These are phyloP conservation scores for Blastobotrys muscicola DNA, from an alignment of 805 yeast species.

Conservation along the genomic window DNA sequence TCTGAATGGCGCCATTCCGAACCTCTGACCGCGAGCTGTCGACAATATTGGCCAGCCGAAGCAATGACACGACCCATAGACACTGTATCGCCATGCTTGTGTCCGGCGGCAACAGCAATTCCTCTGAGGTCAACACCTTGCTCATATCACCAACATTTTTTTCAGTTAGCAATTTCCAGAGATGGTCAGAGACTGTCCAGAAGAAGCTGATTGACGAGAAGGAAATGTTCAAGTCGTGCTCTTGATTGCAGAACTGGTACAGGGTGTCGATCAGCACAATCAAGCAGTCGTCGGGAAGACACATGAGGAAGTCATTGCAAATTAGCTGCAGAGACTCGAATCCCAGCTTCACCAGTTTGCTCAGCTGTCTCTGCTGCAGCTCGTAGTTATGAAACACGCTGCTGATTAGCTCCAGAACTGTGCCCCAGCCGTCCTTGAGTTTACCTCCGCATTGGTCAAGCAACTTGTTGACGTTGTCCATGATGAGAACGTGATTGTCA, in stretches of 20 bases:
- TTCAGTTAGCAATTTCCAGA: constrained; percentile 28
- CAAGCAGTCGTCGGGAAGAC: constrained; percentile 59
- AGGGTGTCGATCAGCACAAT: constrained; percentile 62
- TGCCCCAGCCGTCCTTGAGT: constrained; percentile 60
- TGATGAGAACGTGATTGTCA: constrained; percentile 37
- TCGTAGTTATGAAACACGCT: constrained; percentile 27
- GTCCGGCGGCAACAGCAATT: neutral
- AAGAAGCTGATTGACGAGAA: constrained; percentile 86
- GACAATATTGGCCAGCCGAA: constrained; percentile 53
- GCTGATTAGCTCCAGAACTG: constrained; percentile 48
- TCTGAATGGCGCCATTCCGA: constrained; percentile 81
- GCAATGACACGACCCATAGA: constrained; percentile 57
- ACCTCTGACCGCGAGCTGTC: constrained; percentile 66
- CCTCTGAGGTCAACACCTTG: neutral
- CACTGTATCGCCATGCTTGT: constrained; percentile 24
- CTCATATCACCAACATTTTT: constrained; percentile 15
- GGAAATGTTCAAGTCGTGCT: constrained; percentile 70
- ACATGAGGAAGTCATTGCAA: constrained; percentile 72
- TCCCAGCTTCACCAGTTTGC: constrained; percentile 50
- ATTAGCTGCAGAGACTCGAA: constrained; percentile 78
- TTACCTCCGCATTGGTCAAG: constrained; percentile 67
- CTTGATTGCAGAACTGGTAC: constrained; percentile 61
- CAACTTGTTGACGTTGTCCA: constrained; percentile 60
- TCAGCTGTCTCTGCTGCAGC: constrained; percentile 27
- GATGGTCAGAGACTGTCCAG: constrained; percentile 82